These are phyloP conservation scores for Ensete ventricosum DNA, from an alignment of 176 grass and related monocot genomes.

Conservation along the genomic window DNA sequence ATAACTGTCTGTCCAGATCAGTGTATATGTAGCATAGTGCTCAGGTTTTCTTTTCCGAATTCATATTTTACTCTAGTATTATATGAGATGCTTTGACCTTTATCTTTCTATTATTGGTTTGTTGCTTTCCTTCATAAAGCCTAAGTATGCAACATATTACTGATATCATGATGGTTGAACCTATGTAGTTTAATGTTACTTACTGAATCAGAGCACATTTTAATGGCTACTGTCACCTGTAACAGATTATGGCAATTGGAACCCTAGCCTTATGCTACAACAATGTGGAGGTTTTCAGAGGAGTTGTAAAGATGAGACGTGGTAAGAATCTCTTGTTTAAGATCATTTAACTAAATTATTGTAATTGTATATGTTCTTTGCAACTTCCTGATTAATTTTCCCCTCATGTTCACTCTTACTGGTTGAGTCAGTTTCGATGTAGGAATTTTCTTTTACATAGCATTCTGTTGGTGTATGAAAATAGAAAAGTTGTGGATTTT, in stretches of 20 bases:
- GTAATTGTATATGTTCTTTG: neutral
- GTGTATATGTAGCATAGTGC: neutral
- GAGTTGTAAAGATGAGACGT: slow-evolving; percentile 92
- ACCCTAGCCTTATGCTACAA: slow-evolving; percentile 88
- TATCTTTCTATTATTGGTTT: neutral
- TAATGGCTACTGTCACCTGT: slow-evolving; percentile 10
- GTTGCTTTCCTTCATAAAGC: neutral
- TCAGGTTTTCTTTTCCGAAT: neutral
- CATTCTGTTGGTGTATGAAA: no score
- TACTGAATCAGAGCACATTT: neutral
- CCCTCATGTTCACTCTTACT: neutral
- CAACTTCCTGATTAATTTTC: neutral
- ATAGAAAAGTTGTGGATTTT: no score
- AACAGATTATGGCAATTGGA: slow-evolving; percentile 96
- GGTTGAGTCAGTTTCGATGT: neutral
- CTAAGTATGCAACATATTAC: neutral
- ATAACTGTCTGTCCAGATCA: neutral
- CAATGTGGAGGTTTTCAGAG: slow-evolving; percentile 80
- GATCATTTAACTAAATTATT: neutral
- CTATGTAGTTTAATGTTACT: neutral
- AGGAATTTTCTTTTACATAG: neutral
- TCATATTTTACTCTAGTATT: neutral
- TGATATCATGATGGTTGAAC: slow-evolving; percentile 1
- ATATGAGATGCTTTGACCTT: neutral
- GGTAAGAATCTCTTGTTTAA: slow-evolving; percentile 42